Evolutionary conservation across 768 basidiomycete species (phyloP), one percentile per base, ranked within the genome.

Genomic region (Leccinum truebloodii): DNA sequence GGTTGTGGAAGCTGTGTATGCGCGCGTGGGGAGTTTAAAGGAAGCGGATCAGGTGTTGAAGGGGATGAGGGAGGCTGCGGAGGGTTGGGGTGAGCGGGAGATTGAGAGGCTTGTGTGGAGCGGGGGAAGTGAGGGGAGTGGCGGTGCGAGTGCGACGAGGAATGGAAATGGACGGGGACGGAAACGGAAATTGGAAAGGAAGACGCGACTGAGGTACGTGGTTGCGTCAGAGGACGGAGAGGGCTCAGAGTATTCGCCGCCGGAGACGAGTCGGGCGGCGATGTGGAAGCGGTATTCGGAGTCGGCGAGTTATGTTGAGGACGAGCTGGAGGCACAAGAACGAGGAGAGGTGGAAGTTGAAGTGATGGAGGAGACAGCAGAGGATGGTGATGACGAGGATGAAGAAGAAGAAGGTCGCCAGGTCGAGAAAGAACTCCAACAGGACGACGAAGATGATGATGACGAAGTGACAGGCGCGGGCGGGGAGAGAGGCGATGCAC

Each of bases 1-100:
- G 3, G 75, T 81, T 6, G 81, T 82, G 20, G 70, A 75, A 54
- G 68, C 69, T 14, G 72, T 83, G 30, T 82, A 77, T 61, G 37
- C 66, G 9, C 35, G 63, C 1, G 68, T 76, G 22, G 63, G 70
- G 52, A 78, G 72, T 59, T 65, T 86, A 18, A 59, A 68, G 14
- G 69, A 72, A 57, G 73, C 80, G 26, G 81, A 82, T 55, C 67
- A 70, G 50, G 69, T 78, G 46, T 66, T 81, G 62, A 64, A 63
- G 52, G 65, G 65, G 58, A 81, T 79, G 79, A 73, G 72, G 22
- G 65, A 76, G 57, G 74, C 67, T 26, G 77, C 78, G 2, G 77
- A 78, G 59, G 66, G 49, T 2, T 69, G 60, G 55, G 71, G 67
- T 7, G 64, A 64, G 46, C 26, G 41, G 26, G 66, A 63, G 35